Base-by-base conservation (phyloP, 208 protist species). In the Wallacemonas sp. region DNA sequence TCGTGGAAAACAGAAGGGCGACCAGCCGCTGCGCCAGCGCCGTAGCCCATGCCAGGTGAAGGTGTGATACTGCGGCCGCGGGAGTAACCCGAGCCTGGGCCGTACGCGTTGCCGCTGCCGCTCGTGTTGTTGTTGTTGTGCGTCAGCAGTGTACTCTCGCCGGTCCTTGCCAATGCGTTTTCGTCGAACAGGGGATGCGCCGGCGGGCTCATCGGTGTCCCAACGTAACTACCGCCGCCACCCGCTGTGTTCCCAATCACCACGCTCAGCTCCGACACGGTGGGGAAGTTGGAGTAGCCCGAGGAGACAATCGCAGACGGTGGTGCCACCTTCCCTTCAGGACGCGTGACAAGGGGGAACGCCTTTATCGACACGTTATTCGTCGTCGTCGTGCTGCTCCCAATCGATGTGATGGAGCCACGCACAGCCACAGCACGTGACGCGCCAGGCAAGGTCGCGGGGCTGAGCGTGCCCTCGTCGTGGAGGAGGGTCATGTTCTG, bases 1-100 rank as follows among this genome's bases (percentile, higher is more conserved):
- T 72, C 74, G 22, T 15, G 24, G 47, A 44, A 49, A 31, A 66
- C 53, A 14, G 68, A 56, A 26, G 62, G 36, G n/a, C 66, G 63
- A 8, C n/a, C n/a, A n/a, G n/a, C n/a, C n/a, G n/a, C n/a, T n/a
- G n/a, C n/a, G n/a, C 33, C 55, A 11, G 21, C 30, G 22, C 21
- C 4, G 33, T 22, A 4, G 33, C 45, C 27, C 0, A 47, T 24
- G 38, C 56, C 56, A 15, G 56, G 56, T 11, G 56, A 62, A 5
- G 46, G 49, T 8, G 41, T 68, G 22, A 27, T 27, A 47, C 46
- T 59, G 30, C 62, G 42, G 47, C 49, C 33, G 17, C 36, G 53
- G 22, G 26, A 17, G 21, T 39, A 58, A n/a, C 46, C 31, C 15
- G 27, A 49, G 9, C 41, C 39, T 12, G 26, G 38, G 22, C 58